Base-by-base conservation (phyloP, 1,284 basidiomycete species). In the Apiotrichum mycotoxinovorans region DNA sequence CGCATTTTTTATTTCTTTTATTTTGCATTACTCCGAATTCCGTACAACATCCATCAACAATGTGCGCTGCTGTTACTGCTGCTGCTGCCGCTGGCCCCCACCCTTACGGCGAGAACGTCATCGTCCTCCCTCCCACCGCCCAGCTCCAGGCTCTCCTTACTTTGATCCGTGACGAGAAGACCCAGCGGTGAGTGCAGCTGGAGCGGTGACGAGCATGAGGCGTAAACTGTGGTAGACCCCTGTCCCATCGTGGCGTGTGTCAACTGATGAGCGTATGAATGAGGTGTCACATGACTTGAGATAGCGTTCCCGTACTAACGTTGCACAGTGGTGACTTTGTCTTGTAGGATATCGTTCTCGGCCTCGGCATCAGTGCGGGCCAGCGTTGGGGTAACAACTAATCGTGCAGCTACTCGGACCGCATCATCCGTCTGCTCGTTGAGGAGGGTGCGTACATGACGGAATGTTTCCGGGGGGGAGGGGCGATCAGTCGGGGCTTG, bases 131-230 rank as follows among this genome's bases (percentile, higher is more conserved):
- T 0, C 71, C 76, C 7, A 97, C 93, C 0, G 85, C 88, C 3
- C 92, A 96, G 79, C 85, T 98, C 33, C 93, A 98, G 76, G 93
- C 93, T 0, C 80, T 98, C 20, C 89, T 96, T 77, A 98, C 96
- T 17, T 95, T 97, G 78, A 95, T 98, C 72, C 80, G 93, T 49
- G 85, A 93, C 75, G 89, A 87, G 78, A 83, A 85, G 55, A 93
- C 91, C 2, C 83, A 74, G 35, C 62, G 79, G 78, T 79, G 52
- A 57, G 71, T 56, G 37, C 37, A 22, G 46, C 23, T 3, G 4
- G n/a, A 14, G 40, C 37, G 37, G 9, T 38, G 18, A 12, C 8
- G 45, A 30, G 15, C 14, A 8, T 7, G 22, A 5, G 9, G 37
- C 15, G 37, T 4, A 15, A 20, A 17, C 18, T 41, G n/a, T n/a